A percentile compares a stretch with the other conserved stretches of the same genome.
Evolutionary conservation across 176 grass and related monocot genomes (phyloP).

Genomic region (Secale cereale): DNA sequence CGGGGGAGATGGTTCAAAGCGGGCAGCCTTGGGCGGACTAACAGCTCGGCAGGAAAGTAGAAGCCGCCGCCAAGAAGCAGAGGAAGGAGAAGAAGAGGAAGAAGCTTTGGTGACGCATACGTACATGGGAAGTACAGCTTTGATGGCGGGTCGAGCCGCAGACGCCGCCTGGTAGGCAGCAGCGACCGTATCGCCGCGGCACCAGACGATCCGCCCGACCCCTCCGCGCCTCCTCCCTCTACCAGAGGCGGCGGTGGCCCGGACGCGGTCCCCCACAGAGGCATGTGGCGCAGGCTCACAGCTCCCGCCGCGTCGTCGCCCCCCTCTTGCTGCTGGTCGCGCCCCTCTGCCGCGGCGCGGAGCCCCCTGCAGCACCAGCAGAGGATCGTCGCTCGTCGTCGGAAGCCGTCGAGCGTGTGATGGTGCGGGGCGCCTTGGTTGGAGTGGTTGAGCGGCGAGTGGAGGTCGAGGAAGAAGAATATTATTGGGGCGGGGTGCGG

Average conservation of each 20-base stretch:
- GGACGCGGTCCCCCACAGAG: constrained; percentile 42
- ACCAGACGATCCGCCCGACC: constrained; percentile 1
- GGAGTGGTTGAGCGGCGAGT: not conserved
- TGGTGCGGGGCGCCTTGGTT: not conserved
- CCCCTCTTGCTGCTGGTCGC: not conserved
- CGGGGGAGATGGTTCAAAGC: not conserved
- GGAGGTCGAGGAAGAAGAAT: not conserved
- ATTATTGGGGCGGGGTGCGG: constrained; percentile 17
- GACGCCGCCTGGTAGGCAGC: constrained; percentile 74
- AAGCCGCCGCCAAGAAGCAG: not conserved
- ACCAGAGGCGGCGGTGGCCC: not conserved
- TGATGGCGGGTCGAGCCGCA: constrained; percentile 75
- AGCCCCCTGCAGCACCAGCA: not conserved
- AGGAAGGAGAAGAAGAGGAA: not conserved
- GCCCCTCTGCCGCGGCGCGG: not conserved
- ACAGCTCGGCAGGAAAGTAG: not conserved
- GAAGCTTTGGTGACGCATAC: not conserved
- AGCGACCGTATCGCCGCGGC: constrained; percentile 65
- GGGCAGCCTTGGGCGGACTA: not conserved
- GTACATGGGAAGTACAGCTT: constrained; percentile 98
- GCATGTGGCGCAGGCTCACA: constrained; percentile 29
- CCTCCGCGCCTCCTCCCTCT: not conserved
- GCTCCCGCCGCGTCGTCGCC: not conserved
- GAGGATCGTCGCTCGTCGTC: constrained; percentile 8
- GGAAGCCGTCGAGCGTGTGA: constrained; percentile 12